Evolutionary conservation across 202 grass and related monocot genomes (phyloP).

Genomic region (Musa balbisiana): DNA sequence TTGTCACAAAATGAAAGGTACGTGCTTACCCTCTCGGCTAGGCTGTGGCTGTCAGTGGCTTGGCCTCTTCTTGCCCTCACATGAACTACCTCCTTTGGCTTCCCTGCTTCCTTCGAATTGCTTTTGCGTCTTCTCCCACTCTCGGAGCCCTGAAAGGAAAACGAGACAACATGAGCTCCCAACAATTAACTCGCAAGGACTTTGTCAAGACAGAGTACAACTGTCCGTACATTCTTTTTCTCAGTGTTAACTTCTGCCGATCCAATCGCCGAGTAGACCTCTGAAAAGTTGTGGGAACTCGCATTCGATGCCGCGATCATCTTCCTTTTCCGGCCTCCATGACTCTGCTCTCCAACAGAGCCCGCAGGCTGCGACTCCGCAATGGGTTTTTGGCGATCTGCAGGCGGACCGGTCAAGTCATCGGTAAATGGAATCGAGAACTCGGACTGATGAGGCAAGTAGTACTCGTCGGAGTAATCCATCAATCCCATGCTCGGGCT

Average conservation of each 20-base stretch:
- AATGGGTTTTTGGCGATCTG: neutral
- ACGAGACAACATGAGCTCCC: no score
- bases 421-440: neutral
- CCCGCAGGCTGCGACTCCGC: neutral
- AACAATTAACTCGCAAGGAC: no score
- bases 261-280: neutral
- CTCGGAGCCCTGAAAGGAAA: neutral
- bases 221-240: conserved; percentile 10
- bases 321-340: conserved; percentile 9
- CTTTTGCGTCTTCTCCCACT: neutral
- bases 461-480: conserved; percentile 1
- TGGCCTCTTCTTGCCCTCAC: conserved; percentile 32
- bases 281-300: neutral
- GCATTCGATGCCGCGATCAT: neutral
- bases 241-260: neutral
- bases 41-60: conserved; percentile 15
- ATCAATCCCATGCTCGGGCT: neutral
- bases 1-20: neutral
- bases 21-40: conserved; percentile 4
- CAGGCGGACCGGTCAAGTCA: neutral
- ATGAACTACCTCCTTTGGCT: conserved; percentile 21
- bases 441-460: neutral
- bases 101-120: conserved; percentile 10
- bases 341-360: neutral
- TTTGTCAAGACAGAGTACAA: neutral